Conservation (phyloP, 176 grass and related monocot species). For the Urochloa ruziziensis region DNA sequence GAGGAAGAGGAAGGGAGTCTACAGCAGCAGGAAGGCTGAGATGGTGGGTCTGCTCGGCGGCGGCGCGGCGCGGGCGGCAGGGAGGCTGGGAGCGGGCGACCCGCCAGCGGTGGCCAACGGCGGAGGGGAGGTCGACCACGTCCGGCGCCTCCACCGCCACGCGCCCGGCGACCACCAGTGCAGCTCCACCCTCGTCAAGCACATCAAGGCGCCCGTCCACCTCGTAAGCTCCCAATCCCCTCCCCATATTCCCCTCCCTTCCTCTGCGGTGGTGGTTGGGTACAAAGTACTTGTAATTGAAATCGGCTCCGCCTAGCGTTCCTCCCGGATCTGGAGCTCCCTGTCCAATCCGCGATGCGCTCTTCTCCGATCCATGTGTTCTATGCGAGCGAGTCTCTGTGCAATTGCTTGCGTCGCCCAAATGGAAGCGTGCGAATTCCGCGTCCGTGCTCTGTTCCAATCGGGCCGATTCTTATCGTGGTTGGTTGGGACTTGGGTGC, state of each 20-base stretch:
- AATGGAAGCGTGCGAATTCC: neutral
- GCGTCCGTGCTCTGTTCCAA: neutral
- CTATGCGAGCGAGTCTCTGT: neutral
- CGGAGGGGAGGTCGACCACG: slow-evolving; percentile 46
- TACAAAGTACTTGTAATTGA: neutral
- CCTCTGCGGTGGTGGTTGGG: neutral
- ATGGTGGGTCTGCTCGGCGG: slow-evolving; percentile 46
- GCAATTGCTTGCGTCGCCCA: neutral
- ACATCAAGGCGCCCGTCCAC: slow-evolving; percentile 78
- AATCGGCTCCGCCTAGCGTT: neutral
- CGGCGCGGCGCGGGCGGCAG: slow-evolving; percentile 14
- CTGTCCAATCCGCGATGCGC: neutral
- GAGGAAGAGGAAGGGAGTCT: too few species aligned
- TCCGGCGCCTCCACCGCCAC: slow-evolving; percentile 68
- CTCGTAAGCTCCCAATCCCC: slow-evolving; percentile 41
- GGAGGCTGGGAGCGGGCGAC: slow-evolving; percentile 45
- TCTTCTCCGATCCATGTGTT: neutral
- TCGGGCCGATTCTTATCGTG: neutral
- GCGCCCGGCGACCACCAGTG: slow-evolving; percentile 73
- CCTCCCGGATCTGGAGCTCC: slow-evolving; percentile 28
- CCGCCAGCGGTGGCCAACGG: neutral
- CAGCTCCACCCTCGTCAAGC: slow-evolving; percentile 67
- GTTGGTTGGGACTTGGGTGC: neutral
- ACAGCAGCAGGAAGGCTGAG: neutral
- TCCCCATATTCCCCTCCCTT: neutral